Evolutionary conservation across 345 rosid species (phyloP), one percentile per base, ranked within the genome.

Genomic region (Draba incana): DNA sequence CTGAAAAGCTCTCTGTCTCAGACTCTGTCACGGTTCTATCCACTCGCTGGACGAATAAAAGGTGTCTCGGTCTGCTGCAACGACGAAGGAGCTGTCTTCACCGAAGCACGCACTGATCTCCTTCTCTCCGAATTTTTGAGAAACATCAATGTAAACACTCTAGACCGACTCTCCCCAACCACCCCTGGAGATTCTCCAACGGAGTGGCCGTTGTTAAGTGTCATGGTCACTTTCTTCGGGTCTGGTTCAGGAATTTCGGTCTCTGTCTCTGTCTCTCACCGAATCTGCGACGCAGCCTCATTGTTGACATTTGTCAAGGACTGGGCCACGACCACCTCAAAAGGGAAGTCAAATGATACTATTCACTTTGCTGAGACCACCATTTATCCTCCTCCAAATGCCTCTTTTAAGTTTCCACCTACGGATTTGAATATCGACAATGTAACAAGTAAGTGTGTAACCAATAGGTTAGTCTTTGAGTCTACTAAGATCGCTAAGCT

Each of bases 161-260:
- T 68, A 8, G 8, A 66, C 2, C 42, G 33, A 14, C 30, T 75
- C 41, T 23, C 51, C 31, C 76, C 72, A 20, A 35, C 16, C 0
- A 2, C 24, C 13, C 14, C 9, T 2, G 51, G 28, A 70, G 53
- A 38, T 3, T 61, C 57, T 12, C 6, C 65, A 0, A 3, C 6
- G 3, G 15, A 6, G 1, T 52, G 43, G 66, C 64, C 41, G 1
- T 59, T 62, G 68, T 52, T 71, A 7, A 14, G 14, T 20, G 66
- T 38, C 41, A 79, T 38, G 10, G 52, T 62, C 62, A 83, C 23
- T 68, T 35, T 70, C 66, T 71, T 82, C 10, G 67, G 76, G 4
- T 78, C 82, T 1, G 83, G 87, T 9, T 57, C 72, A 57, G 92
- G 86, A n/a, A 38, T 80, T 4, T 81, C 80, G 10, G 27, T 84